Evolutionary conservation across 768 basidiomycete genomes (phyloP), one percentile per base, ranked within the genome.

Genomic region (Leccinum truebloodii): DNA sequence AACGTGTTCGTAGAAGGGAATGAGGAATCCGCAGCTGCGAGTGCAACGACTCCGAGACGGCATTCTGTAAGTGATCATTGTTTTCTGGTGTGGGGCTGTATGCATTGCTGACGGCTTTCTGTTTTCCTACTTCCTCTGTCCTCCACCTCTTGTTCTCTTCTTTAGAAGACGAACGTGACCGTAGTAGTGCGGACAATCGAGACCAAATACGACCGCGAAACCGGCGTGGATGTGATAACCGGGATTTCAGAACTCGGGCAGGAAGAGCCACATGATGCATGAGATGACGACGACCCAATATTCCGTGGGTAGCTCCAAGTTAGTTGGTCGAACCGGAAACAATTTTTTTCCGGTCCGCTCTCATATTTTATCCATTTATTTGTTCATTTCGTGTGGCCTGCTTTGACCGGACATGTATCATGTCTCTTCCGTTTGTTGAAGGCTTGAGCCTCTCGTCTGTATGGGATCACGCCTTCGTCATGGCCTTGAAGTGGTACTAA

Each of bases 161-260:
- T 14, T 13, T 8, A 26, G 14, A 39, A 65, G 70, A 61, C 62
- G 4, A 59, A 72, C 55, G 66, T 72, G 18, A 63, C 22, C 22
- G 10, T 32, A 32, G 48, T 71, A n/a, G 58, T 62, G 22, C 63
- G 28, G 8, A 68, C 54, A 7, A 55, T 68, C 13, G 63, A 62
- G 22, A 39, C 62, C 8, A 66, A 60, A 57, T 56, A 58, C 22
- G 69, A 67, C 37, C 41, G 39, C 30, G 18, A 54, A 8, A 37
- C 0, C 32, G 57, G 52, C 0, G 1, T 54, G 12, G 61, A 65
- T 6, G 14, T n/a, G 24, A 24, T 54, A n/a, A 35, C 59, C 9
- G 13, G 22, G 14, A 49, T 30, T 0, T 18, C 22, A 12, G 44
- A 59, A 57, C 54, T 48, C 28, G 4, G 1, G 37, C 44, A 16